These are phyloP conservation scores for Tetrapyrgos nigripes DNA, from an alignment of 1,284 basidiomycete genomes.

Conservation along the genomic window DNA sequence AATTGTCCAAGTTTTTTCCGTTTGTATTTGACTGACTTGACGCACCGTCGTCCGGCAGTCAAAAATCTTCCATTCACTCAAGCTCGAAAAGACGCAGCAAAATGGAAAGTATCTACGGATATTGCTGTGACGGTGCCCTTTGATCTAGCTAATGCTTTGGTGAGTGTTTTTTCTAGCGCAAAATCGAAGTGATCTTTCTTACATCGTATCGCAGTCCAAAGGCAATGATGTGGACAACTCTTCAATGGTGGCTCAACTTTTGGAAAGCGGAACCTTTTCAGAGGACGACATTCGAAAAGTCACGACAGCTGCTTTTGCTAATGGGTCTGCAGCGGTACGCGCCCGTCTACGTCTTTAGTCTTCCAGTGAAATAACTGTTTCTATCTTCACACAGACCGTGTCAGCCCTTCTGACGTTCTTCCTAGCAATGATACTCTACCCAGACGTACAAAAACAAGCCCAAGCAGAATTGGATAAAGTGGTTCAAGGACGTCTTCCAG, in stretches of 20 bases:
- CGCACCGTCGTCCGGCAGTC: slow-evolving; percentile 2
- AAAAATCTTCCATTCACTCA: slow-evolving; percentile 14
- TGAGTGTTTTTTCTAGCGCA: slow-evolving; percentile 8
- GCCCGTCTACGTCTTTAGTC: no score
- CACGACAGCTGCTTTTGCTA: slow-evolving; percentile 19
- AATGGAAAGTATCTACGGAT: slow-evolving; percentile 16
- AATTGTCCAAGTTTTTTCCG: neutral
- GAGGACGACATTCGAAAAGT: slow-evolving; percentile 11
- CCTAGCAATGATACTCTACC: slow-evolving; percentile 19
- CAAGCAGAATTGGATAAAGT: slow-evolving; percentile 16
- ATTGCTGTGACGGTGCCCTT: slow-evolving; percentile 19
- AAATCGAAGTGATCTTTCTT: neutral
- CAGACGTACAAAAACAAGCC: slow-evolving; percentile 15
- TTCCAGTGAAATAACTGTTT: neutral
- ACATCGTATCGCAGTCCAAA: neutral
- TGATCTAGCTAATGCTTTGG: slow-evolving; percentile 6
- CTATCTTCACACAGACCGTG: slow-evolving; percentile 9
- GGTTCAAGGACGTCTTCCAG: slow-evolving; percentile 10
- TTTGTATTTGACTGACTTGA: no score
- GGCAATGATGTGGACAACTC: neutral
- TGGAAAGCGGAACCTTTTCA: slow-evolving; percentile 4
- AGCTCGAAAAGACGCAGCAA: slow-evolving; percentile 9
- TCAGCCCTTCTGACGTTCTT: slow-evolving; percentile 18
- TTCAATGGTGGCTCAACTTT: slow-evolving; percentile 11
- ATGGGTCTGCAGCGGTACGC: slow-evolving; percentile 23